Conservation (phyloP, 257 asterid species). For the Verbascum thapsus region DNA sequence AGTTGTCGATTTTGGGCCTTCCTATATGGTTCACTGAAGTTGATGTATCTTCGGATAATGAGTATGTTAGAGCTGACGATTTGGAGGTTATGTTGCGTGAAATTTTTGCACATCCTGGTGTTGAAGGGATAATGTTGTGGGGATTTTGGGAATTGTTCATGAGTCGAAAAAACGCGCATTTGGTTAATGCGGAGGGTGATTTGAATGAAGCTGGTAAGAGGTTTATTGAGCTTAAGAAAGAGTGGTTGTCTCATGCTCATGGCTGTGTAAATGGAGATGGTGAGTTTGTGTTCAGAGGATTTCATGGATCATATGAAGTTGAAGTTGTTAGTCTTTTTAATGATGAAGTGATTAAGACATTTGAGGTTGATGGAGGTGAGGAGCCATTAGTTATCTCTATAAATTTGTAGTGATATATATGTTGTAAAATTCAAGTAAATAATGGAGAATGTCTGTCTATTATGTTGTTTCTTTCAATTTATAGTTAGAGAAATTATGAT, state of each 20-base stretch:
- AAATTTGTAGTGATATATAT: slow-evolving; percentile 25
- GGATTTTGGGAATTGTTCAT: slow-evolving; percentile 85
- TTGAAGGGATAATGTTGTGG: slow-evolving; percentile 76
- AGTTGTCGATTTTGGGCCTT: slow-evolving; percentile 63
- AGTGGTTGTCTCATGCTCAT: slow-evolving; percentile 66
- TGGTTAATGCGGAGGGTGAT: slow-evolving; percentile 77
- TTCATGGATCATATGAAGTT: slow-evolving; percentile 59
- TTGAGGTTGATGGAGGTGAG: slow-evolving; percentile 57
- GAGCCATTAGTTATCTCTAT: slow-evolving; percentile 55
- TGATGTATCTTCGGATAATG: slow-evolving; percentile 65
- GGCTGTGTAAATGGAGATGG: slow-evolving; percentile 52
- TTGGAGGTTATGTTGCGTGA: slow-evolving; percentile 78
- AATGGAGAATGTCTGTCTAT: too few species aligned
- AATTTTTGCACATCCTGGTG: slow-evolving; percentile 78
- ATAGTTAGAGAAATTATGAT: too few species aligned
- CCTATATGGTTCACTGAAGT: slow-evolving; percentile 86
- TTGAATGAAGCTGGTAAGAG: slow-evolving; percentile 73
- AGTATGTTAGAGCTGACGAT: slow-evolving; percentile 71
- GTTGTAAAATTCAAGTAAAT: too few species aligned
- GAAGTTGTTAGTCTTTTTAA: slow-evolving; percentile 35
- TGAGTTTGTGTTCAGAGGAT: slow-evolving; percentile 64
- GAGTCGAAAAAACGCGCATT: slow-evolving; percentile 60
- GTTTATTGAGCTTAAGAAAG: slow-evolving; percentile 55
- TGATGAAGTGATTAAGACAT: slow-evolving; percentile 45
- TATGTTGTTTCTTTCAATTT: background rate